These are phyloP conservation scores for Clavispora santaluciae DNA, from an alignment of 805 yeast genomes.

Conservation along the genomic window DNA sequence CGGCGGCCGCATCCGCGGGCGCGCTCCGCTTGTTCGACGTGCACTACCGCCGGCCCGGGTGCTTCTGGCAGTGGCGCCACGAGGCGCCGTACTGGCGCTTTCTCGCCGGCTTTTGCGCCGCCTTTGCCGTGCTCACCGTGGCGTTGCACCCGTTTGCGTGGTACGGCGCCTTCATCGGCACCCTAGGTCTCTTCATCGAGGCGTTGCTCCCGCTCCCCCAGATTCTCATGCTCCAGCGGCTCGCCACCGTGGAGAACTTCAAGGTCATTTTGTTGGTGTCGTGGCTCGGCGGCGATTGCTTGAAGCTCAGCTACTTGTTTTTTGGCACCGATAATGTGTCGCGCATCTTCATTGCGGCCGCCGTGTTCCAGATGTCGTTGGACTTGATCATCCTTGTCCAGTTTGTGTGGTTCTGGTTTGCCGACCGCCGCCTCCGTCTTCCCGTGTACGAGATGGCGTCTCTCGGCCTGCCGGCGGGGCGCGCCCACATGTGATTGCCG, in stretches of 20 bases:
- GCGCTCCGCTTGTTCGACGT: constrained; percentile 64
- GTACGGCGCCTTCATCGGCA: constrained; percentile 52
- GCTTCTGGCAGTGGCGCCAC: constrained; percentile 86
- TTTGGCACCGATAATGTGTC: constrained; percentile 73
- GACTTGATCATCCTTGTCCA: constrained; percentile 72
- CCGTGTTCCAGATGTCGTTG: constrained; percentile 69
- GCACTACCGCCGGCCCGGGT: constrained; percentile 54
- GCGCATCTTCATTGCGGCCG: constrained; percentile 60
- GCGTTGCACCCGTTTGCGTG: constrained; percentile 28
- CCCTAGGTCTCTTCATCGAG: constrained; percentile 65
- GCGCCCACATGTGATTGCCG: too few relatives aligned
- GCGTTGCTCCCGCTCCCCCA: constrained; percentile 74
- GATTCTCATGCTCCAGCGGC: constrained; percentile 60
- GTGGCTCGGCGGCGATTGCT: constrained; percentile 86
- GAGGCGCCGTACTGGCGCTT: constrained; percentile 60
- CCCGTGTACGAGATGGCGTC: constrained; percentile 8
- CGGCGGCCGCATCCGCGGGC: constrained; percentile 7
- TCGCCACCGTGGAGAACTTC: constrained; percentile 72
- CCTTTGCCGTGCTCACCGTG: constrained; percentile 38
- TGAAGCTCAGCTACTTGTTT: constrained; percentile 69
- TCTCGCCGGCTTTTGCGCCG: constrained; percentile 40
- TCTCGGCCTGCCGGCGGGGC: neutral
- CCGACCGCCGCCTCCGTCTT: constrained; percentile 6
- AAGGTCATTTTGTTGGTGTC: constrained; percentile 68
- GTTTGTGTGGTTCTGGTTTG: constrained; percentile 54